phyloP scores from a whole-genome alignment of 2,329 filamentous ascomycete genomes.

The Beauveria caledonica region DNA sequence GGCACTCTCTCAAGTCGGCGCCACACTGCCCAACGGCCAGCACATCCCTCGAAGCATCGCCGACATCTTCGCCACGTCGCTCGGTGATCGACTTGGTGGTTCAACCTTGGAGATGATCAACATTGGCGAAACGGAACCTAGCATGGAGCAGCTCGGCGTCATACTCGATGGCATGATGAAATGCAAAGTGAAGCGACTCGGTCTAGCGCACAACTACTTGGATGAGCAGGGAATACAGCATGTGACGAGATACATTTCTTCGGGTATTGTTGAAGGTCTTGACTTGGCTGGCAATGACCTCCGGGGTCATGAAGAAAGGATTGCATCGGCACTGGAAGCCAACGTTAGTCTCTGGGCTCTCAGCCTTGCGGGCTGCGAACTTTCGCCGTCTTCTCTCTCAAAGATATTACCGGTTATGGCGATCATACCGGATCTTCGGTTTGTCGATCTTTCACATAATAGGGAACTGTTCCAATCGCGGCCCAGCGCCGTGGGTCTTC shows the following conservation, averaged over 20 bases:
- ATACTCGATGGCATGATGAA: slow-evolving; percentile 77
- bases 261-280: slow-evolving; percentile 74
- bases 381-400: slow-evolving; percentile 64
- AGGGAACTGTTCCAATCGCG: slow-evolving; percentile 65
- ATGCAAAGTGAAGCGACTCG: slow-evolving; percentile 69
- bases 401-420: slow-evolving; percentile 66
- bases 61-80: slow-evolving; percentile 65
- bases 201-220: slow-evolving; percentile 75
- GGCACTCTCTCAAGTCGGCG: slow-evolving; percentile 21
- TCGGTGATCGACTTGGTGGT: slow-evolving; percentile 70
- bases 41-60: slow-evolving; percentile 29
- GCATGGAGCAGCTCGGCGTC: slow-evolving; percentile 59
- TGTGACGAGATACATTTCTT: slow-evolving; percentile 66
- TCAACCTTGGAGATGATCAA: slow-evolving; percentile 73
- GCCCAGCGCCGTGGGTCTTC: slow-evolving; percentile 63
- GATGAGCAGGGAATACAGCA: slow-evolving; percentile 66
- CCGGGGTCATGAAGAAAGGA: slow-evolving; percentile 42
- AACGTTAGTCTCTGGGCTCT: slow-evolving; percentile 65
- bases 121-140: slow-evolving; percentile 70
- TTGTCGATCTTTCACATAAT: slow-evolving; percentile 90
- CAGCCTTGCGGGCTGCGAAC: slow-evolving; percentile 76
- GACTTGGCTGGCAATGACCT: slow-evolving; percentile 82
- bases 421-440: slow-evolving; percentile 65
- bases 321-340: slow-evolving; percentile 45
- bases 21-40: slow-evolving; percentile 24